Evolutionary conservation across 768 basidiomycete species (phyloP).

Genomic region (Pulveroboletus sp.): DNA sequence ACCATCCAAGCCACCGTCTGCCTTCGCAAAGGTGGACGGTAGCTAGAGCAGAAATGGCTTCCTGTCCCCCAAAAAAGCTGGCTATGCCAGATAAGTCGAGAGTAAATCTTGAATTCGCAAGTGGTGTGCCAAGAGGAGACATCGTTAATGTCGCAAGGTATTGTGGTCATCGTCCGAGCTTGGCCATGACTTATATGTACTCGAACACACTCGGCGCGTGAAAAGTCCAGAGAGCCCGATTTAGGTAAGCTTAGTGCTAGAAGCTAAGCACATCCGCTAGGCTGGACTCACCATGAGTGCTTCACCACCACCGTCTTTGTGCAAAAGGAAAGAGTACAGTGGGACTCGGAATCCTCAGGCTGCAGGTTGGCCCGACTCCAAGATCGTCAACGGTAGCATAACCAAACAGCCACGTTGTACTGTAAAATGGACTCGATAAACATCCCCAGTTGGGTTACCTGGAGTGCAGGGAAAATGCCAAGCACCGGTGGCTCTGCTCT

Average conservation of each 20-base stretch:
- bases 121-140: constrained; percentile 17
- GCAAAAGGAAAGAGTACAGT: background rate
- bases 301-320: background rate
- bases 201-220: background rate
- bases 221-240: background rate
- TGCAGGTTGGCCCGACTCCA: no score
- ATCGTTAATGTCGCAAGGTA: constrained; percentile 3
- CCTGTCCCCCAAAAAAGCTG: constrained; percentile 34
- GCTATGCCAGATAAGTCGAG: constrained; percentile 29
- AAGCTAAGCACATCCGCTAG: background rate
- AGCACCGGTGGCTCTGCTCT: background rate
- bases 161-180: background rate
- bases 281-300: background rate
- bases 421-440: no score
- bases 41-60: constrained; percentile 33
- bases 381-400: background rate
- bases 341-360: background rate
- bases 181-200: background rate
- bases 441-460: background rate
- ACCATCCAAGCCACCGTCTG: constrained; percentile 34
- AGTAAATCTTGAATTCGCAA: constrained; percentile 12
- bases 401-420: background rate
- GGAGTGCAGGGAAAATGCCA: background rate
- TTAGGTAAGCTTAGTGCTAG: constrained; percentile 3
- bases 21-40: constrained; percentile 31